Evolutionary conservation across 305 asterid species (phyloP).

Genomic region (Withania somnifera): DNA sequence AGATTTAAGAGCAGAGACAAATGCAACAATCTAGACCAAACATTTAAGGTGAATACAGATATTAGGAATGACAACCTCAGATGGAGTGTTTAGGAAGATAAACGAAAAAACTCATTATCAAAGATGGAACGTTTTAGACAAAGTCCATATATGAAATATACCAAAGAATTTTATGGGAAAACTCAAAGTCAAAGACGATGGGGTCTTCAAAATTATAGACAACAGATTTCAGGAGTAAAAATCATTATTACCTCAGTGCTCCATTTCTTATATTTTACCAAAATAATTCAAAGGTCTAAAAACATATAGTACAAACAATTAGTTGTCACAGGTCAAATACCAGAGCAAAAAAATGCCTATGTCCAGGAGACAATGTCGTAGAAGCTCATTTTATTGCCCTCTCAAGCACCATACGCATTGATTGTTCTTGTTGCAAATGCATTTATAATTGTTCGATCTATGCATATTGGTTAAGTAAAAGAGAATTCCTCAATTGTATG

Average conservation of each 20-base stretch:
- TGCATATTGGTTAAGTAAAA: neutral
- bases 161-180: neutral
- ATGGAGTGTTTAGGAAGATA: neutral
- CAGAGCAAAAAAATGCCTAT: slow-evolving; percentile 44
- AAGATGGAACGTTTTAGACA: neutral
- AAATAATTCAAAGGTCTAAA: neutral
- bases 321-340: slow-evolving; percentile 12
- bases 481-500: neutral
- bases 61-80: neutral
- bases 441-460: slow-evolving; percentile 44
- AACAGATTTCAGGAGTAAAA: neutral
- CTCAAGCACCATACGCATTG: slow-evolving; percentile 48
- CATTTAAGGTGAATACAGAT: neutral
- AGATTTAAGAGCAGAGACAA: slow-evolving; percentile 67
- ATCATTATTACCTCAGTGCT: neutral
- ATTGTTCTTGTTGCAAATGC: slow-evolving; percentile 47
- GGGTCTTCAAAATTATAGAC: neutral
- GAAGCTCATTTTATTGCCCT: slow-evolving; percentile 59
- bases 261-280: neutral
- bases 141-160: neutral
- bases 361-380: slow-evolving; percentile 55
- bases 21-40: slow-evolving; percentile 49
- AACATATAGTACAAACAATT: neutral
- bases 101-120: neutral
- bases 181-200: neutral